Conservation (phyloP, 2,329 filamentous ascomycete genomes). For the Pleurostoma richardsiae region DNA sequence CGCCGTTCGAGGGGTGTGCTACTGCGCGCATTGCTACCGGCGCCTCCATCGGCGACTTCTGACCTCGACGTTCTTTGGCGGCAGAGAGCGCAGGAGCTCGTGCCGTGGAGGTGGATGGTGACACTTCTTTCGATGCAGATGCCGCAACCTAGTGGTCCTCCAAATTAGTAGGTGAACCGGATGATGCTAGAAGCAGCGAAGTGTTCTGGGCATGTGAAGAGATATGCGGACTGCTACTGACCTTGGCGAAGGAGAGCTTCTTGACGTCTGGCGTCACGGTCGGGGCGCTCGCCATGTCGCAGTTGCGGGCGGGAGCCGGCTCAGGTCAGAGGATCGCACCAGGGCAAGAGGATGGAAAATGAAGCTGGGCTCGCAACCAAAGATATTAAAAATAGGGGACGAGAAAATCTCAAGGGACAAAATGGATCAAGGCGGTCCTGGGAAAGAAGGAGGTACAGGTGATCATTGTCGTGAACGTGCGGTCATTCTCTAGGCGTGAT, state of each 20-base stretch:
- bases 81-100: conserved; percentile 10
- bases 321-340: conserved; percentile 7
- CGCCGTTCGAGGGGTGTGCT: too few species aligned
- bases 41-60: not conserved
- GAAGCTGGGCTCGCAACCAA: not conserved
- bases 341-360: conserved; percentile 10
- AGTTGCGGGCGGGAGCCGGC: conserved; percentile 10
- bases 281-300: conserved; percentile 40
- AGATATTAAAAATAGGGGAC: conserved; percentile 7
- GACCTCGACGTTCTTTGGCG: conserved; percentile 10
- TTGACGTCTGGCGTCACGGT: conserved; percentile 38
- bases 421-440: conserved; percentile 49
- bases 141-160: conserved; percentile 10
- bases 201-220: conserved; percentile 1
- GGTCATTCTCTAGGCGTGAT: conserved; percentile 25
- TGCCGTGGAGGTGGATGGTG: conserved; percentile 22
- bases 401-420: conserved; percentile 45
- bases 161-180: conserved; percentile 3
- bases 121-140: conserved; percentile 26
- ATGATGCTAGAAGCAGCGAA: not conserved
- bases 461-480: conserved; percentile 48
- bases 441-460: conserved; percentile 42
- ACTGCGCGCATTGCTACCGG: not conserved
- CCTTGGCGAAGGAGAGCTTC: conserved; percentile 74
- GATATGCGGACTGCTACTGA: conserved; percentile 26